Evolutionary conservation across 75 land plant species (phyloP), one percentile per base, ranked within the genome.

Genomic region (Adiantum capillusveneris): DNA sequence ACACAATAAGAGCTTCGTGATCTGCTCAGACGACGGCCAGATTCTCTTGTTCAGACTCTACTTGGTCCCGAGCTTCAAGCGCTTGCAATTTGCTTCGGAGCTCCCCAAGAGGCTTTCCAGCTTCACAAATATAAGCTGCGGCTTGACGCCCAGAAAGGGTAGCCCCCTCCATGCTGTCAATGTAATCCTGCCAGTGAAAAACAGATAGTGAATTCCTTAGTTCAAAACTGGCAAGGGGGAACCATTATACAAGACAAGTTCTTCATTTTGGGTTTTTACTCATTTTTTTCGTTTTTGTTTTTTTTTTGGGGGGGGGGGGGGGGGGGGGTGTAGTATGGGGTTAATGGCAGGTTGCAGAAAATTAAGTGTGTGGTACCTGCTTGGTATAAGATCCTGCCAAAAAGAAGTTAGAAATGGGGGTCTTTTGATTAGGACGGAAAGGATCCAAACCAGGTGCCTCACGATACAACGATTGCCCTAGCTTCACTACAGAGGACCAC

Each of bases 151-250:
- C 97, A 17, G 97, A 92, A 36, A 92, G 68, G 11, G 97, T 92
- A 53, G 97, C 97, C 26, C 97, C 97, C 71, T 92, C 97, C 97
- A 92, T 92, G 44, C 97, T 92, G 69, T 92, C 97, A 27, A 92
- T 92, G 70, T 92, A 92, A 59, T 92, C 97, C 97, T 92, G 70
- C 37, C 14, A 60, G 25, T 57, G 25, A 21, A 25, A 42, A 6
- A 43, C n/a, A n/a, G n/a, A n/a, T n/a, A n/a, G n/a, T n/a, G n/a
- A n/a, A n/a, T n/a, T n/a, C n/a, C n/a, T n/a, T n/a, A n/a, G n/a
- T n/a, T n/a, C n/a, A n/a, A n/a, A n/a, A n/a, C n/a, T n/a, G n/a
- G n/a, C n/a, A n/a, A n/a, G n/a, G n/a, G n/a, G n/a, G n/a, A n/a
- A n/a, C n/a, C n/a, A n/a, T 50, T 9, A 50, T 50, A 50, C 7